Evolutionary conservation across 306 rosid genomes (phyloP).

Genomic region (Vachellia collinsii): DNA sequence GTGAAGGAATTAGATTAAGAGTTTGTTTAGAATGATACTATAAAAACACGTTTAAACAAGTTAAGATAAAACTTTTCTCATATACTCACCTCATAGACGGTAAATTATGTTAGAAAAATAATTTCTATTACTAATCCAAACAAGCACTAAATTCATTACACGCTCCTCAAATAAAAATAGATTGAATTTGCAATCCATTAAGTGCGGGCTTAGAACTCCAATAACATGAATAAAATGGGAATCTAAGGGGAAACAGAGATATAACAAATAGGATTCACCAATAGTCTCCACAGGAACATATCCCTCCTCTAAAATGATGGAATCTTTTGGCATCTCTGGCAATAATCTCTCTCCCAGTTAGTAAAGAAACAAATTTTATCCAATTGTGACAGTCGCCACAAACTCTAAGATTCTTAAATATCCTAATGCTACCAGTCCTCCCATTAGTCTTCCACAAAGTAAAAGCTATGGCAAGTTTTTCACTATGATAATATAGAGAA

Average conservation of each 20-base stretch:
- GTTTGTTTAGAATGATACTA: no score
- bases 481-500: slow-evolving; percentile 65
- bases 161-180: not conserved
- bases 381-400: slow-evolving; percentile 72
- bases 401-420: slow-evolving; percentile 75
- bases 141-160: not conserved
- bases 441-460: slow-evolving; percentile 62
- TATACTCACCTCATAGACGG: no score
- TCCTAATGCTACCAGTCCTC: slow-evolving; percentile 47
- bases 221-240: not conserved
- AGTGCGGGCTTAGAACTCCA: not conserved
- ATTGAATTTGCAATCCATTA: slow-evolving; percentile 21
- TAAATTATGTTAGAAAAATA: no score
- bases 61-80: no score
- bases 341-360: slow-evolving; percentile 60
- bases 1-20: slow-evolving; percentile 7
- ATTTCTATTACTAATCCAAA: no score
- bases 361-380: slow-evolving; percentile 58
- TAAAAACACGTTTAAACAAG: no score
- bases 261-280: slow-evolving; percentile 52
- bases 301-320: slow-evolving; percentile 65
- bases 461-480: slow-evolving; percentile 69
- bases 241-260: not conserved
- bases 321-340: slow-evolving; percentile 67
- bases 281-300: slow-evolving; percentile 71